These are phyloP conservation scores for Baorangia bicolor DNA, from an alignment of 768 basidiomycete genomes.

Conservation along the genomic window DNA sequence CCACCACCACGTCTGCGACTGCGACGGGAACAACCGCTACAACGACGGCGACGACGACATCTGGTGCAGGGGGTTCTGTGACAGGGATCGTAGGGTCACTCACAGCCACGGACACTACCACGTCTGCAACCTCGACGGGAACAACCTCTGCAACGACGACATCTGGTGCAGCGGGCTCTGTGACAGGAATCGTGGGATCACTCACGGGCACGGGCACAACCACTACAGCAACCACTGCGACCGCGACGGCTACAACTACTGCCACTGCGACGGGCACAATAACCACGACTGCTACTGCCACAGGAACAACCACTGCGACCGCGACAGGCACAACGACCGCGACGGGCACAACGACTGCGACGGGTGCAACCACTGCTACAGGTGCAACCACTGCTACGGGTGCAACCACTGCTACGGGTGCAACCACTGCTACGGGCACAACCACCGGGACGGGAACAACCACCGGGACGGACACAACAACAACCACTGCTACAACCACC, in stretches of 20 bases:
- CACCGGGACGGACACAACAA: not conserved
- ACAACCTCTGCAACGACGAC: not conserved
- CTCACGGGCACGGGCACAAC: not conserved
- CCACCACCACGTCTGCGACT: not conserved
- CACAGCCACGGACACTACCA: not conserved
- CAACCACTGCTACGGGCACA: not conserved
- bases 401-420: not conserved
- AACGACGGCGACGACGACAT: not conserved
- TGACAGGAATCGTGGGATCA: not conserved
- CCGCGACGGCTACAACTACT: not conserved
- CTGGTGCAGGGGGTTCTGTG: not conserved
- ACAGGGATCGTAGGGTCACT: slow-evolving; percentile 2
- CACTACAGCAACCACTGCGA: not conserved
- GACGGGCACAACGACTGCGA: not conserved
- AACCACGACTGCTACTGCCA: not conserved
- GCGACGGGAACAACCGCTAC: not conserved
- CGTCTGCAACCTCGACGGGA: not conserved
- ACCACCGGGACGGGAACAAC: not conserved
- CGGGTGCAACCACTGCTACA: not conserved
- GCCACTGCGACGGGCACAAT: not conserved
- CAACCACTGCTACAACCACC: not conserved
- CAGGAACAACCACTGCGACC: not conserved
- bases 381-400: not conserved
- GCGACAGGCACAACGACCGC: not conserved
- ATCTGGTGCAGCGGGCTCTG: not conserved